Percentiles rank a stretch among this genome's conserved stretches.
These are phyloP conservation scores for Canna indica DNA, from an alignment of 176 grass and related monocot species.

Conservation along the genomic window DNA sequence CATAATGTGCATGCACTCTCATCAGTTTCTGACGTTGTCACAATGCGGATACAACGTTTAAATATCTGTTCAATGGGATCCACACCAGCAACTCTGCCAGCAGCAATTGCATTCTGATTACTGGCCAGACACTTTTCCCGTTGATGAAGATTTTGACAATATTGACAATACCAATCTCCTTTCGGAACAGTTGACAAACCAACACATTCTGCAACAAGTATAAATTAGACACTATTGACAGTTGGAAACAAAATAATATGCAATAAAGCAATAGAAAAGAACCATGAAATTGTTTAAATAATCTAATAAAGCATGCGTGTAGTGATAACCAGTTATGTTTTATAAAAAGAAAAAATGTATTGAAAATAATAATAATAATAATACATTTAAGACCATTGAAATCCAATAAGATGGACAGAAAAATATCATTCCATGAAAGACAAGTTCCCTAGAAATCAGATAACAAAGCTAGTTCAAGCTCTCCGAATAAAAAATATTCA, in stretches of 20 bases:
- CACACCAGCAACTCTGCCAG: conserved; percentile 17
- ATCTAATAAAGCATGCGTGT: neutral
- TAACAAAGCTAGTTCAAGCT: too few species aligned
- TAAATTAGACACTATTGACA: neutral
- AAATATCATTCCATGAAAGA: too few species aligned
- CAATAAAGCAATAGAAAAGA: conserved; percentile 1
- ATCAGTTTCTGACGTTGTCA: conserved; percentile 15
- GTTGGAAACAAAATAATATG: neutral
- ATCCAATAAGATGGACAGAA: too few species aligned
- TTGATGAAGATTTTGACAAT: conserved; percentile 28
- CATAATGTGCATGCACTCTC: conserved; percentile 26
- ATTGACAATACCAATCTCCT: conserved; percentile 31
- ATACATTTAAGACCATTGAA: too few species aligned
- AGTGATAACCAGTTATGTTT: too few species aligned
- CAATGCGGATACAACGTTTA: conserved; percentile 28
- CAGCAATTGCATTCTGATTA: conserved; percentile 20
- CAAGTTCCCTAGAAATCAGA: too few species aligned
- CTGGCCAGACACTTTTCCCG: conserved; percentile 9
- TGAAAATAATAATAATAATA: neutral
- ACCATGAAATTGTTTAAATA: neutral
- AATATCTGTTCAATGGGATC: conserved; percentile 36
- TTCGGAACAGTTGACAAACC: conserved; percentile 22
- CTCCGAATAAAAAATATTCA: too few species aligned
- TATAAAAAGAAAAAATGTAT: neutral
- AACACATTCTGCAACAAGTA: conserved; percentile 26